Evolutionary conservation across 306 rosid species (phyloP), one percentile per base, ranked within the genome.

Genomic region (Parietaria judaica): DNA sequence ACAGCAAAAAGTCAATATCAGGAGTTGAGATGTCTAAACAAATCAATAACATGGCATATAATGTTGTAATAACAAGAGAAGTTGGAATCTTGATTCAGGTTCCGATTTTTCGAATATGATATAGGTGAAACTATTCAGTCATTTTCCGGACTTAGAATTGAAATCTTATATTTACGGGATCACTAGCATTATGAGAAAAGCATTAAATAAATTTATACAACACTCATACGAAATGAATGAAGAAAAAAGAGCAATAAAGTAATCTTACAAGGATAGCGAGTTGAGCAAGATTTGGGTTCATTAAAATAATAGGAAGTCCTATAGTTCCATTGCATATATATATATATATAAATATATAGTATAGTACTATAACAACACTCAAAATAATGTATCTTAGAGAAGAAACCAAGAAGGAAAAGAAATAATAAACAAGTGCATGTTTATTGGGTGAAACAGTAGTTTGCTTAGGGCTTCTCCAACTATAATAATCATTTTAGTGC

Each of bases 391-490:
- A 48, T 62, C 64, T 44, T 60, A 23, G 64, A 44, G 53, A 44
- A 60, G 64, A 44, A 59, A 60, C 23, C 52, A 44, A 60, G 52
- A 15, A 60, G 12, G n/a, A 44, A 60, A 60, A 44, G 14, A 44
- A 44, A 45, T 45, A 43, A 60, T 41, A 15, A 60, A 60, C 5
- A 60, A 60, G 16, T 60, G 17, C n/a, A 43, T 60, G 31, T 31
- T 7, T 52, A n/a, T 43, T 44, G 52, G 64, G 64, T 17, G 51
- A 60, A 44, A 17, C 34, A 15, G 64, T 17, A 36, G 12, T 34
- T 62, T 62, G 66, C 66, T 62, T 62, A 62, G 55, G 54, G 43
- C 55, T 62, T 35, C 66, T 62, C 66, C 66, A 62, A 62, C 66
- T 47, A 47, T 31, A 13, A 47, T 13, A 49, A 62, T 62, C 55